A percentile compares a stretch with the other conserved stretches of the same genome.
Conservation (phyloP, 2,329 filamentous ascomycete species). For the Phialophora expanda region DNA sequence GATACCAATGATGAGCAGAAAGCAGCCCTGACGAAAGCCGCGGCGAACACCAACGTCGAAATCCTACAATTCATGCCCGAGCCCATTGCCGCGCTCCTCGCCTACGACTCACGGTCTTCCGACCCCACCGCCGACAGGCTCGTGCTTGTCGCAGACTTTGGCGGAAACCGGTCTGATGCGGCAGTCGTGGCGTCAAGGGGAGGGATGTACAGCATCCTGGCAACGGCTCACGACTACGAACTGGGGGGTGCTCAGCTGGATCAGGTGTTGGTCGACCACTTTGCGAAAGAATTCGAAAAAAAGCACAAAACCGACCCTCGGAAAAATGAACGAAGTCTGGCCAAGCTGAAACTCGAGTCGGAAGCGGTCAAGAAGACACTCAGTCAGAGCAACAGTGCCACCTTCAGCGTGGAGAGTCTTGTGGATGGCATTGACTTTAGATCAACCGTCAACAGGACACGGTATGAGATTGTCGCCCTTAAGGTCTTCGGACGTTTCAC, state of each 20-base stretch:
- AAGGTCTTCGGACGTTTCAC: constrained; percentile 90
- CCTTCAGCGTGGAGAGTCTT: constrained; percentile 90
- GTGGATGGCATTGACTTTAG: constrained; percentile 89
- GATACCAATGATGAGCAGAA: constrained; percentile 90
- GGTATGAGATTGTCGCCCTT: constrained; percentile 85
- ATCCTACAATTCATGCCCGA: constrained; percentile 92
- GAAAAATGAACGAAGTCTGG: constrained; percentile 77
- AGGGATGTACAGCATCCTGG: constrained; percentile 94
- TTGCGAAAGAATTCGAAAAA: constrained; percentile 98
- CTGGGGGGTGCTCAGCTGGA: constrained; percentile 85
- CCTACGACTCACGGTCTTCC: constrained; percentile 86
- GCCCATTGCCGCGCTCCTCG: constrained; percentile 83
- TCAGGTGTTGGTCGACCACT: constrained; percentile 90
- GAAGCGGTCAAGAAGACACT: constrained; percentile 92
- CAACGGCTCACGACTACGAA: constrained; percentile 94
- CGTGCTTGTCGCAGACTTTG: constrained; percentile 88
- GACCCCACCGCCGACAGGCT: constrained; percentile 80
- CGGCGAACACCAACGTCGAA: constrained; percentile 80
- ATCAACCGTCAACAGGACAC: constrained; percentile 86
- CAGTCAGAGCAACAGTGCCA: constrained; percentile 83
- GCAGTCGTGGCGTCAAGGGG: constrained; percentile 88
- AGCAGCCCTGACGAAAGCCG: constrained; percentile 75
- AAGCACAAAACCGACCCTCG: constrained; percentile 91
- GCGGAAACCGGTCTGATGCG: constrained; percentile 90
- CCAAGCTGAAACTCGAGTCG: constrained; percentile 90